phyloP scores from a whole-genome alignment of 169 alveolate species.

The Eimeria praecox region DNA sequence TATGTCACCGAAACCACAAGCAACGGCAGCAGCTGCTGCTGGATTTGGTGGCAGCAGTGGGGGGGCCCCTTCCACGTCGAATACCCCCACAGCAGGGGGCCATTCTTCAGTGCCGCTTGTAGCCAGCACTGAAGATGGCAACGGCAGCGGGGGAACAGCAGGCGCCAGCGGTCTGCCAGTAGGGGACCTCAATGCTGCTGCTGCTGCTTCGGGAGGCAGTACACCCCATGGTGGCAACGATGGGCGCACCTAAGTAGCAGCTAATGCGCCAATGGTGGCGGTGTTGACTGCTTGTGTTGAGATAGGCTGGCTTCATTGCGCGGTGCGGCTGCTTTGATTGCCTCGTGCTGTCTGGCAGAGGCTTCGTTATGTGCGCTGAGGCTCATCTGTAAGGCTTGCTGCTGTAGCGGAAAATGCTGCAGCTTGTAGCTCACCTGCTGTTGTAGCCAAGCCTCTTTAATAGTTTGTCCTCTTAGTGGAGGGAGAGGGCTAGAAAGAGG shows the following conservation, averaged over 20 bases:
- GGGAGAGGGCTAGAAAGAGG: background rate
- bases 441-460: slow-evolving; percentile 1
- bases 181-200: slow-evolving; percentile 57
- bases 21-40: slow-evolving; percentile 64
- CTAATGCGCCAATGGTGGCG: background rate
- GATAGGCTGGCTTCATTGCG: slow-evolving; percentile 2
- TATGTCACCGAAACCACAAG: slow-evolving; percentile 85
- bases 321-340: background rate
- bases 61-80: slow-evolving; percentile 20
- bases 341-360: slow-evolving; percentile 37
- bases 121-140: slow-evolving; percentile 27
- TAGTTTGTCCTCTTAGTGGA: background rate
- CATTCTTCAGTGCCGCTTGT: slow-evolving; percentile 1
- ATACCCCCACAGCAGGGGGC: slow-evolving; percentile 19
- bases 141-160: slow-evolving; percentile 21
- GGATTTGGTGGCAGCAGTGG: slow-evolving; percentile 45
- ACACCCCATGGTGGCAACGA: slow-evolving; percentile 52
- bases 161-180: background rate
- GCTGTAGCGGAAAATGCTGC: slow-evolving; percentile 11
- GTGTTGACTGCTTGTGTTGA: background rate
- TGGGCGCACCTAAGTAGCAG: slow-evolving; percentile 51
- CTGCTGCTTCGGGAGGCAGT: slow-evolving; percentile 39
- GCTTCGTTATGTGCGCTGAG: slow-evolving; percentile 8
- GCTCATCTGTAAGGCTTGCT: background rate
- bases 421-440: slow-evolving; percentile 24